Percentiles rank a stretch among this genome's conserved stretches.
Conservation (phyloP, 768 basidiomycete genomes). For the Mycena rosella region DNA sequence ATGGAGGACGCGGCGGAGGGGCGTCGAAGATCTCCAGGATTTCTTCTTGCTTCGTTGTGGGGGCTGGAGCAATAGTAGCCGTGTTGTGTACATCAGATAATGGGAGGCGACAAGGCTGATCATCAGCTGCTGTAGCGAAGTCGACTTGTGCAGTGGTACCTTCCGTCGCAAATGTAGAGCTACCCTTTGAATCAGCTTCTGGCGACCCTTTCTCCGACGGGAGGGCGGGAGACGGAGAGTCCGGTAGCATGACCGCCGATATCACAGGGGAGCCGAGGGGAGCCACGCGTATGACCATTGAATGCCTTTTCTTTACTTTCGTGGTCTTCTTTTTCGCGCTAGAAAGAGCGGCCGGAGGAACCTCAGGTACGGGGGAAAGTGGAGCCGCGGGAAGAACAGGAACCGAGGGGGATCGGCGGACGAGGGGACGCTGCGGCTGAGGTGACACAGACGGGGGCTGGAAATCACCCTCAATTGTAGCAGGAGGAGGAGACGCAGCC, state of each 20-base stretch:
- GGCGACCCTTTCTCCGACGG: background rate
- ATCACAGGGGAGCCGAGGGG: too few relatives aligned
- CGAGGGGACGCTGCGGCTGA: background rate
- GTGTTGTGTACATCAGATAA: constrained; percentile 26
- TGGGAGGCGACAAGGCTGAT: constrained; percentile 1
- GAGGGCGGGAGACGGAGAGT: background rate
- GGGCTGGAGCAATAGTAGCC: background rate
- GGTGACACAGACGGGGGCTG: background rate
- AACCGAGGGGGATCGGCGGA: constrained; percentile 11
- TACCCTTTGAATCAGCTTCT: background rate
- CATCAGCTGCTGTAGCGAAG: background rate
- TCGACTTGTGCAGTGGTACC: background rate
- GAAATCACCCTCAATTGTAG: background rate
- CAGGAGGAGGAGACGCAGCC: background rate
- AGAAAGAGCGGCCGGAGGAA: background rate
- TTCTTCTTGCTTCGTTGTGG: background rate
- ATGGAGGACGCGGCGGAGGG: background rate
- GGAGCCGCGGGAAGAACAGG: background rate
- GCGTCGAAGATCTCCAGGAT: background rate
- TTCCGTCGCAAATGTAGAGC: background rate
- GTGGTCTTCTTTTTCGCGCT: background rate
- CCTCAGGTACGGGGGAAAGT: background rate
- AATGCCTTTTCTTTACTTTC: constrained; percentile 13
- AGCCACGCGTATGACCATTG: background rate
- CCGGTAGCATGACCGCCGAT: too few relatives aligned